These are phyloP conservation scores for Circinella umbellata DNA, from an alignment of 371 early-diverging fungal genomes.

Conservation along the genomic window DNA sequence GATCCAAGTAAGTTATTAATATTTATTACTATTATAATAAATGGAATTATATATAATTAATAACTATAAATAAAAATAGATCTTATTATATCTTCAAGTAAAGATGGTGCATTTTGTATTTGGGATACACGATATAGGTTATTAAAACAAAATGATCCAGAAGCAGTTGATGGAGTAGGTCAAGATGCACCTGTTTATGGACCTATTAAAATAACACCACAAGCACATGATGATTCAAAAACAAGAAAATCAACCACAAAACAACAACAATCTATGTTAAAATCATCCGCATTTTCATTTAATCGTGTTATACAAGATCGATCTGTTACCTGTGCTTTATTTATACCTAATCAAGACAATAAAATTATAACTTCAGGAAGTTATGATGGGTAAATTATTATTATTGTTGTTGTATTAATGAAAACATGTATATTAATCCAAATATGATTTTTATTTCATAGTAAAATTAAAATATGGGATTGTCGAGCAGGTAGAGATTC, in stretches of 20 bases:
- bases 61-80: slow-evolving; percentile 36
- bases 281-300: background rate
- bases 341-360: slow-evolving; percentile 35
- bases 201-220: slow-evolving; percentile 21
- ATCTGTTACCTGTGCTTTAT: slow-evolving; percentile 64
- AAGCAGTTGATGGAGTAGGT: background rate
- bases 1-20: slow-evolving; percentile 52
- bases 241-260: slow-evolving; percentile 2
- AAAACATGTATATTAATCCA: too few species aligned
- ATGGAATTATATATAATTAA: too few species aligned
- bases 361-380: slow-evolving; percentile 61
- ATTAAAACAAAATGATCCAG: slow-evolving; percentile 7
- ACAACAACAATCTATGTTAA: background rate
- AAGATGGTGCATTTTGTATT: slow-evolving; percentile 65
- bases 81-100: slow-evolving; percentile 61
- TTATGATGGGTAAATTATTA: slow-evolving; percentile 58
- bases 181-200: slow-evolving; percentile 26
- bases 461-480: slow-evolving; percentile 56
- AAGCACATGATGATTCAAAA: slow-evolving; percentile 27
- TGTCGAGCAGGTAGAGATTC: slow-evolving; percentile 34
- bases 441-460: background rate
- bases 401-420: too few species aligned
- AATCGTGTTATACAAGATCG: slow-evolving; percentile 22
- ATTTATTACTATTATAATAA: too few species aligned
- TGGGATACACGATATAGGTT: slow-evolving; percentile 65